Percentiles rank a stretch among this genome's conserved stretches.
These are phyloP conservation scores for Remersonia thermophila DNA, from an alignment of 2,329 filamentous ascomycete genomes.

Conservation along the genomic window DNA sequence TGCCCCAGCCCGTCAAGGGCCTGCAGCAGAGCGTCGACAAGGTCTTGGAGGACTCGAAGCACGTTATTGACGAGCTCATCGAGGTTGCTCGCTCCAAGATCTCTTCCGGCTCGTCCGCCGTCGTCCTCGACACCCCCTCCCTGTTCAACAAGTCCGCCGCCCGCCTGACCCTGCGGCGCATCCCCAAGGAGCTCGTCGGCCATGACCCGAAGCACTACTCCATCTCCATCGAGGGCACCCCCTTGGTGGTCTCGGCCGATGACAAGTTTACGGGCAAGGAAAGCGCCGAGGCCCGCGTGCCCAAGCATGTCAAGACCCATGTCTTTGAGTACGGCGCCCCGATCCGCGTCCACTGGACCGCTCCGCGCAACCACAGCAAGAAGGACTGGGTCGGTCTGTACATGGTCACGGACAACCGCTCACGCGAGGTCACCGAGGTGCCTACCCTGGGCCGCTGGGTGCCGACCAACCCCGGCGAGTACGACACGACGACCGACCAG, in stretches of 20 bases:
- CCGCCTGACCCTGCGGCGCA: slow-evolving; percentile 67
- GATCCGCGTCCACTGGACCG: slow-evolving; percentile 81
- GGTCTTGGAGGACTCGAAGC: slow-evolving; percentile 72
- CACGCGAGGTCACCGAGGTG: slow-evolving; percentile 70
- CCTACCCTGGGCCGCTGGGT: slow-evolving; percentile 83
- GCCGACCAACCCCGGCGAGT: slow-evolving; percentile 63
- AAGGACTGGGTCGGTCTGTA: slow-evolving; percentile 95
- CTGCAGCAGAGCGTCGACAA: slow-evolving; percentile 80
- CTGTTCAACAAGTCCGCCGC: slow-evolving; percentile 85
- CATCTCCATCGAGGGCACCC: slow-evolving; percentile 58
- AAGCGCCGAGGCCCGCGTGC: slow-evolving; percentile 54
- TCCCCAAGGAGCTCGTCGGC: slow-evolving; percentile 69
- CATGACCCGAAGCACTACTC: slow-evolving; percentile 71
- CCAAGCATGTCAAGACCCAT: slow-evolving; percentile 60
- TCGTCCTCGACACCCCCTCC: slow-evolving; percentile 77
- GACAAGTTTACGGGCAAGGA: slow-evolving; percentile 61
- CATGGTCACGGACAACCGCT: slow-evolving; percentile 87
- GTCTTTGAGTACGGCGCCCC: slow-evolving; percentile 83
- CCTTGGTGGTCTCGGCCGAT: slow-evolving; percentile 31
- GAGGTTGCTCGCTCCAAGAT: slow-evolving; percentile 78
- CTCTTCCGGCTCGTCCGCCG: slow-evolving; percentile 70
- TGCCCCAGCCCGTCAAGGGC: slow-evolving; percentile 71
- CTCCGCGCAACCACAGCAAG: slow-evolving; percentile 74
- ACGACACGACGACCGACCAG: slow-evolving; percentile 62
- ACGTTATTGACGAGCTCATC: slow-evolving; percentile 84